Evolutionary conservation across 805 yeast species (phyloP), one percentile per base, ranked within the genome.

Genomic region (Saccharomyces eubayanus): DNA sequence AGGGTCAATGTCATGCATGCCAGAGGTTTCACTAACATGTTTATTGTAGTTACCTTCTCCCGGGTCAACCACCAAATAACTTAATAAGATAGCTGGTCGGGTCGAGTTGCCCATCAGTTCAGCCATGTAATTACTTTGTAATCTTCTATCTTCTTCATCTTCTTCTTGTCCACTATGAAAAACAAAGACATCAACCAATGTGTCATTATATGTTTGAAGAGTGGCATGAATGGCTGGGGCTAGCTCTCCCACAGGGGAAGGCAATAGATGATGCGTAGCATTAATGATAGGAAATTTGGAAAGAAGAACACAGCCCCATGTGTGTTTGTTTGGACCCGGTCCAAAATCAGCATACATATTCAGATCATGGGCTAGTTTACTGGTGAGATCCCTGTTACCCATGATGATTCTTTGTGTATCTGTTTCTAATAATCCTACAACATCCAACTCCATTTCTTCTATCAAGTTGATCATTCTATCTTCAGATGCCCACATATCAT

Each of bases 211-310:
- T 40, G 94, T 87, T 60, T 90, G 92, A 57, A 94, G 74, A 1
- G 97, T 92, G 2, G 99, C 99, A 69, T 87, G 96, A 60, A 94
- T 94, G 1, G 97, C 98, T 4, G 99, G 99, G 0, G 99, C 99
- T 52, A 94, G 77, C 74, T 94, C 99, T 16, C 99, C 99, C 31
- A 88, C 97, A 1, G 99, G 99, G 6, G 96, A 88, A 3, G 99
- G 99, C 53, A 92, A 74, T 61, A 94, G 76, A 67, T 91, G 95
- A 69, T 94, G 99, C 1, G 90, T 83, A 2, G 97, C 89, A 64
- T 85, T 81, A 53, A 94, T 62, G 57, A 94, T 94, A 30, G 99
- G 99, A 79, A 92, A 94, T 67, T 91, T 89, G 21, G 97, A 91
- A 59, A 94, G 75, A 57, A 94, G 76, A 1, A 94, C 94, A 50